Base-by-base conservation (phyloP, 345 rosid genomes). In the Pistacia atlantica region DNA sequence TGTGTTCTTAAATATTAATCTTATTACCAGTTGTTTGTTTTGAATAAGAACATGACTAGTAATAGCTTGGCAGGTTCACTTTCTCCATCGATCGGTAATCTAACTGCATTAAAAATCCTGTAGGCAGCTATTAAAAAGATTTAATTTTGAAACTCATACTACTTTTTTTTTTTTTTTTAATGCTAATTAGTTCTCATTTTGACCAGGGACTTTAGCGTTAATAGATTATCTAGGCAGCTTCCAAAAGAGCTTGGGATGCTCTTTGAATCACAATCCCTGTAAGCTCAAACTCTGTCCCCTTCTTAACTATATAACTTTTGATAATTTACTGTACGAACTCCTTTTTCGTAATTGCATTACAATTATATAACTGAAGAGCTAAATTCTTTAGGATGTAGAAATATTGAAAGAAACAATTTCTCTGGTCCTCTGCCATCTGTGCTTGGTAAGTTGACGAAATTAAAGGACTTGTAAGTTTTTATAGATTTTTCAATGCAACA, bases 181-280 rank as follows among this genome's bases (percentile, higher is more conserved):
- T 55, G 0, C 54, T 63, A 51, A 76, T 59, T 31, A 31, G 33
- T 11, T 63, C 13, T 14, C 71, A 4, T 73, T 69, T 37, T 49
- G 11, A 49, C 0, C 80, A 93, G 97, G 92, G 61, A 1, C 76
- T 0, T 92, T 73, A 89, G 87, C 64, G 81, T 79, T 58, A 89
- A 92, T 84, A 79, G 89, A 0, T 68, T 89, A 55, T 88, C 89
- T 9, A 93, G 93, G 66, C 88, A 90, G 77, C 75, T 92, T 59
- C 97, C 95, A 18, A 82, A 76, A 75, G 95, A 90, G 81, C 80
- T 92, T 65, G 95, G 97, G 45, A 49, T 75, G 79, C 95, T 90
- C 25, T 22, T 22, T 22, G 25, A 22, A 22, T 22, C 25, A 22
- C 25, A 22, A 22, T 22, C 25, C 25, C 61, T 92, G 97, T 90